These are phyloP conservation scores for Penicillium expansum DNA, from an alignment of 2,329 filamentous ascomycete species.

Conservation along the genomic window DNA sequence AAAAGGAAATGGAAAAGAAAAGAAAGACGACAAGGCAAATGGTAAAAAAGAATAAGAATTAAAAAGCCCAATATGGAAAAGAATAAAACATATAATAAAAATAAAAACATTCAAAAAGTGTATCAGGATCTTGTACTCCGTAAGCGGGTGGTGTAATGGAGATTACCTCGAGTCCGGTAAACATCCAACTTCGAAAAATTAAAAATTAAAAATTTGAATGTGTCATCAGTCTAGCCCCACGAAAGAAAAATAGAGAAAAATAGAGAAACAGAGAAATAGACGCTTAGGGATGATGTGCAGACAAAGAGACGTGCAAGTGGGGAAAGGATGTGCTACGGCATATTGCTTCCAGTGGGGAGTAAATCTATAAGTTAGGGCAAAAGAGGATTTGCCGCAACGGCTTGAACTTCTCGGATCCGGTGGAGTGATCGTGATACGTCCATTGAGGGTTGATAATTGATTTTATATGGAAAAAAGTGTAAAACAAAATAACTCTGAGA, in stretches of 20 bases:
- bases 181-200: too few relatives aligned
- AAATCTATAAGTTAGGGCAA: background rate
- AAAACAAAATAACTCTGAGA: background rate
- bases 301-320: conserved; percentile 8
- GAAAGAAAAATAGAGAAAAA: too few relatives aligned
- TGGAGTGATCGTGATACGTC: conserved; percentile 24
- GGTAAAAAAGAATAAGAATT: conserved; percentile 5
- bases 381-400: conserved; percentile 3
- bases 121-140: conserved; percentile 37
- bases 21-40: conserved; percentile 14
- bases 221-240: too few relatives aligned
- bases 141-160: conserved; percentile 40
- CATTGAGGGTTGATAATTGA: background rate
- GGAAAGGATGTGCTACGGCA: conserved; percentile 1
- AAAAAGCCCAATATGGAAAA: conserved; percentile 15
- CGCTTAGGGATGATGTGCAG: conserved; percentile 31
- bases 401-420: conserved; percentile 14
- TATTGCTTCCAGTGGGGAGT: too few relatives aligned
- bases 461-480: background rate
- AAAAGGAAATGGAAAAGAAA: conserved; percentile 5
- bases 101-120: conserved; percentile 18
- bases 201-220: too few relatives aligned
- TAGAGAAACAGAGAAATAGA: too few relatives aligned
- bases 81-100: background rate
- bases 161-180: conserved; percentile 25